phyloP scores from a whole-genome alignment of 2,329 filamentous ascomycete species.

The Torrubiellomyces zombiae region DNA sequence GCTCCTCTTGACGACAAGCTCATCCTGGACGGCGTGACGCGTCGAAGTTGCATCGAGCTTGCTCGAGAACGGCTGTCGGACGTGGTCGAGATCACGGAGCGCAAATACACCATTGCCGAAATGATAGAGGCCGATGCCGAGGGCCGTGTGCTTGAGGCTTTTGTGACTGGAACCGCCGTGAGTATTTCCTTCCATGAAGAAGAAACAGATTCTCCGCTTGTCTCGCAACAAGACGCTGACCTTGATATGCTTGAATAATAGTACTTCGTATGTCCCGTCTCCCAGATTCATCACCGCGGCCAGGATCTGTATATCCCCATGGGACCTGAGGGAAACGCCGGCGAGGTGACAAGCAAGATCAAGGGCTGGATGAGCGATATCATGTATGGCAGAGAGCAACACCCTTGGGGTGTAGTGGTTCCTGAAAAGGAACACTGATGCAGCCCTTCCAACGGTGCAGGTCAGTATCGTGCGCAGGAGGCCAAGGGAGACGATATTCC shows the following conservation, averaged over 20 bases:
- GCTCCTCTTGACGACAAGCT: conserved; percentile 68
- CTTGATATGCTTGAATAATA: conserved; percentile 12
- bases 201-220: too few relatives aligned
- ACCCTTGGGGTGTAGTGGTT: conserved; percentile 55
- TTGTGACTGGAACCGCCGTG: conserved; percentile 74
- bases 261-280: conserved; percentile 57
- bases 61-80: conserved; percentile 43
- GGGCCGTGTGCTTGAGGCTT: conserved; percentile 66
- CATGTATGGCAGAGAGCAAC: conserved; percentile 55
- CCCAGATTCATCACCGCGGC: conserved; percentile 50
- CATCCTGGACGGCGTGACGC: conserved; percentile 80
- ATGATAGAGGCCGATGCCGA: conserved; percentile 55
- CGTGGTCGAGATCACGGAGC: conserved; percentile 59
- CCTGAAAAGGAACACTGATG: conserved; percentile 35
- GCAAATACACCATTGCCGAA: conserved; percentile 68
- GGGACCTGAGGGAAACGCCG: conserved; percentile 30
- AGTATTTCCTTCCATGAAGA: conserved; percentile 19
- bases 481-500: background rate
- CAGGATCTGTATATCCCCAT: conserved; percentile 46
- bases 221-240: background rate
- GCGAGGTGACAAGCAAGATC: conserved; percentile 40
- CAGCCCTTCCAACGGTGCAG: background rate
- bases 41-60: conserved; percentile 62
- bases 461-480: background rate
- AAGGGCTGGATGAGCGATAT: conserved; percentile 55